Evolutionary conservation across 2,329 filamentous ascomycete species (phyloP).

Genomic region (Fusarium pseudocircinatum): DNA sequence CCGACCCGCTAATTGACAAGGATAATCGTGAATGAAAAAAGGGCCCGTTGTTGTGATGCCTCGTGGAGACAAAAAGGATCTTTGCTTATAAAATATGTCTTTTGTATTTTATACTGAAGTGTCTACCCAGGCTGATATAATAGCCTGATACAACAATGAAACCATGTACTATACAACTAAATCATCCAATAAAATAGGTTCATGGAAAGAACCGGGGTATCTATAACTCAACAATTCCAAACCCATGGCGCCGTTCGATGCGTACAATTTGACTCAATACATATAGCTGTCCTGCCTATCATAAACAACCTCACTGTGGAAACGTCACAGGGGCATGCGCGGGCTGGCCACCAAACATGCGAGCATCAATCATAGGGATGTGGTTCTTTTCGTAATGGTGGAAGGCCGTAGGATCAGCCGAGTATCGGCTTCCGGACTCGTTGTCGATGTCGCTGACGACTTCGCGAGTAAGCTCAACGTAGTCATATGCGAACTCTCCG

Average conservation of each 20-base stretch:
- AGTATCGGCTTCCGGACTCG: slow-evolving; percentile 56
- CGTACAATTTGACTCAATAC: slow-evolving; percentile 25
- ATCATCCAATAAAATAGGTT: slow-evolving; percentile 5
- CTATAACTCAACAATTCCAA: slow-evolving; percentile 38
- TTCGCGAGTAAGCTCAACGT: slow-evolving; percentile 80
- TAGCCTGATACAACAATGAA: not conserved
- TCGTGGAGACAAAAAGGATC: not conserved
- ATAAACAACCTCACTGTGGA: slow-evolving; percentile 27
- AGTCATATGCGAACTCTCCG: slow-evolving; percentile 95
- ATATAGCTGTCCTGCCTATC: not conserved
- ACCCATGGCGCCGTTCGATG: slow-evolving; percentile 37
- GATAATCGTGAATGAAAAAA: not conserved
- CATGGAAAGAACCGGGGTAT: slow-evolving; percentile 40
- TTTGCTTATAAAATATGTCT: not conserved
- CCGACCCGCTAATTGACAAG: slow-evolving; percentile 5
- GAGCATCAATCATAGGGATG: slow-evolving; percentile 58
- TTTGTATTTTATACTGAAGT: not conserved
- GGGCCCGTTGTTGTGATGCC: no score
- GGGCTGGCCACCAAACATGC: slow-evolving; percentile 51
- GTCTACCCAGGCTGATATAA: not conserved
- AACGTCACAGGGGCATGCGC: slow-evolving; percentile 37
- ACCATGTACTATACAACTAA: slow-evolving; percentile 27
- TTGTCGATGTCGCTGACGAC: slow-evolving; percentile 59
- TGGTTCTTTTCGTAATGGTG: slow-evolving; percentile 60
- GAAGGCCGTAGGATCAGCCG: slow-evolving; percentile 52